Evolutionary conservation across 495 filamentous ascomycete species (phyloP).

Genomic region (Penicillium cinerascens): DNA sequence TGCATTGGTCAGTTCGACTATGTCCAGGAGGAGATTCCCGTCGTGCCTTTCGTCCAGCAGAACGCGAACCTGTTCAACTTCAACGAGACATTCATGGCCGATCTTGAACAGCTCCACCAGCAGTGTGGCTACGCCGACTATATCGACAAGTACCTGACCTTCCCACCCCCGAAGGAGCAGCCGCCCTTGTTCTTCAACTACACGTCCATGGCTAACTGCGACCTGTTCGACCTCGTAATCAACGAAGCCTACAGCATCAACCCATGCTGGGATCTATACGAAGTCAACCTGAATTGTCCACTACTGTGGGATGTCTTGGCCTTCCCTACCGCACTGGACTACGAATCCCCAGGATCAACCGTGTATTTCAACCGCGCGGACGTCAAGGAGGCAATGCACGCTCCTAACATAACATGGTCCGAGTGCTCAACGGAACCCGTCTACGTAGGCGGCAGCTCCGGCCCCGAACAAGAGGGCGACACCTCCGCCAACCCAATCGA

Average conservation of each 20-base stretch:
- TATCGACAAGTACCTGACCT: conserved; percentile 53
- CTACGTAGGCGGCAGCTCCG: conserved; percentile 40
- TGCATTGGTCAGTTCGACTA: conserved; percentile 42
- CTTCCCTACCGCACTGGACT: conserved; percentile 40
- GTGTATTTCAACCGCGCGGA: conserved; percentile 58
- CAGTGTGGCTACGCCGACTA: conserved; percentile 55
- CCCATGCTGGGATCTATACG: conserved; percentile 62
- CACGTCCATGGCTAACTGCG: conserved; percentile 39
- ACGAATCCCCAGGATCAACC: conserved; percentile 37
- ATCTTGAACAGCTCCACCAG: conserved; percentile 46
- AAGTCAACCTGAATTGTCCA: conserved; percentile 46
- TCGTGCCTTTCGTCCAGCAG: conserved; percentile 47
- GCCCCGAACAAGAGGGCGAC: conserved; percentile 38
- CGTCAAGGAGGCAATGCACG: conserved; percentile 58
- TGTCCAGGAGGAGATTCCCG: conserved; percentile 38
- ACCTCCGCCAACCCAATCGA: conserved; percentile 41
- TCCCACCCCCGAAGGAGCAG: conserved; percentile 46
- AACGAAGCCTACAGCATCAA: conserved; percentile 47
- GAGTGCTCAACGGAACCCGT: conserved; percentile 40
- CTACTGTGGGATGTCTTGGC: conserved; percentile 47
- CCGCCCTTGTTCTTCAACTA: conserved; percentile 37
- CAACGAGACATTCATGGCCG: conserved; percentile 49
- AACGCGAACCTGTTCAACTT: conserved; percentile 55
- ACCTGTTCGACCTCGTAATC: conserved; percentile 48
- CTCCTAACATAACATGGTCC: conserved; percentile 44